Base-by-base conservation (phyloP, 805 yeast genomes). In the Pichia paraexigua region DNA sequence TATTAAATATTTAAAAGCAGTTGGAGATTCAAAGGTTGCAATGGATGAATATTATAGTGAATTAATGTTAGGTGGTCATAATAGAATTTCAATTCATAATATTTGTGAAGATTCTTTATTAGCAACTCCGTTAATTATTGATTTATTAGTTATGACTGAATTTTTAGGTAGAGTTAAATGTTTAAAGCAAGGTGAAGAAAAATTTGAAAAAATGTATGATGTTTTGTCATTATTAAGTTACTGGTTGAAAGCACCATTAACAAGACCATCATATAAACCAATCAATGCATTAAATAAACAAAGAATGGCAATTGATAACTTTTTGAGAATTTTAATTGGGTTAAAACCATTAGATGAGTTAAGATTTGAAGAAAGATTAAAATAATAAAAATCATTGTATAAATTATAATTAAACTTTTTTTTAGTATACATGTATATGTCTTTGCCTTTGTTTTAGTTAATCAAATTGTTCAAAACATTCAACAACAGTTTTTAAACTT, bases 1-100 rank as follows among this genome's bases (percentile, higher is more conserved):
- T 55, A 91, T 91, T 75, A 91, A 91, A 73, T 90, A 91, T 70
- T 73, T 92, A 66, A 86, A 87, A 51, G 97, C 97, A 10, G 97
- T 91, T 46, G 96, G 96, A 40, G 98, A 91, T 71, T 83, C 94
- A 58, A 91, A 91, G 75, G 96, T 91, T 57, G 98, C 98, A 49
- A 92, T 91, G 97, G 98, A 91, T 70, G 97, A 92, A 73, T 91
- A 91, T 74, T 89, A 92, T 74, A 85, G 95, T 51, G 97, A 91
- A 71, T 82, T 91, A 66, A 92, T 91, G 97, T 78, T 91, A 62
- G 98, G 98, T 55, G 98, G 98, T 44, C 97, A 91, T 73, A 92
- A 91, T 75, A 85, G 94, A 66, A 86, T 91, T 59, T 83, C 95
- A 46, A 85, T 92, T 65, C 96, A 91, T 73, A 91, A 92, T 67